These are phyloP conservation scores for Tuber umbilicatum DNA, from an alignment of 495 filamentous ascomycete species.

Conservation along the genomic window DNA sequence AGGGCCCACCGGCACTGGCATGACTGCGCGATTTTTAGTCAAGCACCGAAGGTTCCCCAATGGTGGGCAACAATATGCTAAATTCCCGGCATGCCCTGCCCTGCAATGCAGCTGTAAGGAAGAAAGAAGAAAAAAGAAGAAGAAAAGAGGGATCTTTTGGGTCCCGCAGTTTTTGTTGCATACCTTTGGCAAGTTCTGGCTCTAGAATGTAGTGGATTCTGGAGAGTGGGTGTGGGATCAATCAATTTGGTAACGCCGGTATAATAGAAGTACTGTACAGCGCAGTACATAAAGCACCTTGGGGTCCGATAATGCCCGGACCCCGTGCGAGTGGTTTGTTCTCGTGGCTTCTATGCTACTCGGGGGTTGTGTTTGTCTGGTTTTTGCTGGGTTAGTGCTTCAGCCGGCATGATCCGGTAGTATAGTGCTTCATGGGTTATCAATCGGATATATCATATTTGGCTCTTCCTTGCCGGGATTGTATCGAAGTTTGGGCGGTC, in stretches of 20 bases:
- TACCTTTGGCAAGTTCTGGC: background rate
- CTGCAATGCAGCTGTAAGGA: background rate
- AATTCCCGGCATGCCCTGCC: background rate
- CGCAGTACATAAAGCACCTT: background rate
- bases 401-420: background rate
- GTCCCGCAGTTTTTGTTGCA: background rate
- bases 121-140: background rate
- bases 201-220: background rate
- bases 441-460: background rate
- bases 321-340: background rate
- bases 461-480: background rate
- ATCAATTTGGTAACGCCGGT: background rate
- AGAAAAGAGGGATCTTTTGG: background rate
- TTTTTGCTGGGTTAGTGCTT: background rate
- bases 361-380: background rate
- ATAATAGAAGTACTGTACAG: background rate
- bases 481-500: background rate
- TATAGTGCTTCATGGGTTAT: background rate
- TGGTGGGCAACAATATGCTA: background rate
- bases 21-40: background rate
- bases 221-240: background rate
- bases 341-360: background rate
- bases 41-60: background rate
- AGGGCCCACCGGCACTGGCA: background rate
- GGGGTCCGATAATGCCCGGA: background rate